Evolutionary conservation across 1,139 yeast genomes (phyloP), one percentile per base, ranked within the genome.

Genomic region (Debaryomyces udenii): DNA sequence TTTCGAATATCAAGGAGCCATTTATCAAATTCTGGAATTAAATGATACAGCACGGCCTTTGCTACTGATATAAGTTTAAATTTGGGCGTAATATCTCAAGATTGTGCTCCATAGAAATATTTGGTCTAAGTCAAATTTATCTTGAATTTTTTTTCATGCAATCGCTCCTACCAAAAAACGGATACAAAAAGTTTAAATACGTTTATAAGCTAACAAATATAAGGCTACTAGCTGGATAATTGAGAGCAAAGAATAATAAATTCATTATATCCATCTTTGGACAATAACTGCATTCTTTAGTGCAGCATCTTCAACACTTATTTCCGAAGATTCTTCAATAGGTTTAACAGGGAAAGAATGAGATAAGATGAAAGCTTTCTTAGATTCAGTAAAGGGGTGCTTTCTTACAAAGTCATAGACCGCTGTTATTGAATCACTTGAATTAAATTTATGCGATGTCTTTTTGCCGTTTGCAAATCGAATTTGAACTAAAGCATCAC

Each of bases 281-380:
- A 91, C 90, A 26, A 91, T 82, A n/a, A 89, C 96, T 0, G 97
- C 81, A 52, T 88, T 88, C 44, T 79, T 78, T 52, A 89, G 73
- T 36, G 88, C 87, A 3, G 96, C 95, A 28, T 82, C 91, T 42
- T 74, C 80, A 35, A 93, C 78, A 2, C 85, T 75, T 30, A 72
- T 59, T 5, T 68, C 70, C 3, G 43, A 45, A 30, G 71, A 68
- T 45, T 86, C 81, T 39, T 76, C 81, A 38, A 91, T 79, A 29
- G 86, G 83, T 59, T 81, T 79, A 28, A 87, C 83, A 11, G 99
- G 99, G 68, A 88, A 89, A 0, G 96, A 82, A 47, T 87, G 83
- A 48, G 87, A 86, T 50, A 93, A 73, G 3, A 79, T 74, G 63
- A 87, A 93, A 3, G 69, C 60, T 53, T 86, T 74, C 9, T 66